These are phyloP conservation scores for Gigaspora rosea DNA, from an alignment of 192 early-diverging fungal genomes.

Conservation along the genomic window DNA sequence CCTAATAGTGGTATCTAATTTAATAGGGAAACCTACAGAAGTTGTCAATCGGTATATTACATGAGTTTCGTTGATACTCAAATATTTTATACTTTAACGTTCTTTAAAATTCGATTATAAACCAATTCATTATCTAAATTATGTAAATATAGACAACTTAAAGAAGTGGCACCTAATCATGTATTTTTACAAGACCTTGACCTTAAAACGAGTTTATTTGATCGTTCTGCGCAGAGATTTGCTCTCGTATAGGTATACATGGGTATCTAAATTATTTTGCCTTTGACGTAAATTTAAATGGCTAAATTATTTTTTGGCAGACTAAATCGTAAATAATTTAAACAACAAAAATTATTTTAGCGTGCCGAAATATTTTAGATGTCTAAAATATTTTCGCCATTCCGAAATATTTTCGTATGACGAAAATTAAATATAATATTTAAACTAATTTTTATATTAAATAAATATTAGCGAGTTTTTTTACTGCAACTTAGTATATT, in stretches of 20 bases:
- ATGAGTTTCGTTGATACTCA: conserved; percentile 43
- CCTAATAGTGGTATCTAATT: conserved; percentile 72
- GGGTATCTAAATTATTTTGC: no score
- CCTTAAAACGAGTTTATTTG: conserved; percentile 82
- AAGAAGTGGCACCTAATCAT: conserved; percentile 74
- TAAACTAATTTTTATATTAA: no score
- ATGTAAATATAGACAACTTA: conserved; percentile 64
- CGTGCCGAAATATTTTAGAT: no score
- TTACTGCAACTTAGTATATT: no score
- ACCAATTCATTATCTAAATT: neutral
- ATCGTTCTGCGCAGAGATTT: conserved; percentile 61
- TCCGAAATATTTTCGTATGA: no score
- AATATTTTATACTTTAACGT: neutral
- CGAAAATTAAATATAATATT: no score
- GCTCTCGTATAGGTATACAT: conserved; percentile 45
- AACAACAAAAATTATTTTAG: no score
- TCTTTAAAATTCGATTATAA: neutral
- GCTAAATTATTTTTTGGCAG: no score
- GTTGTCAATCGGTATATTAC: conserved; percentile 62
- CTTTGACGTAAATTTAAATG: no score
- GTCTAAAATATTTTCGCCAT: no score
- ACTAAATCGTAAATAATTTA: no score
- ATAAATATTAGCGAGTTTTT: no score
- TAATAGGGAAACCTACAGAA: conserved; percentile 69
- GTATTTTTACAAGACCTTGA: conserved; percentile 75